These are phyloP conservation scores for Onygenales sp. DNA, from an alignment of 2,329 filamentous ascomycete species.

Conservation along the genomic window DNA sequence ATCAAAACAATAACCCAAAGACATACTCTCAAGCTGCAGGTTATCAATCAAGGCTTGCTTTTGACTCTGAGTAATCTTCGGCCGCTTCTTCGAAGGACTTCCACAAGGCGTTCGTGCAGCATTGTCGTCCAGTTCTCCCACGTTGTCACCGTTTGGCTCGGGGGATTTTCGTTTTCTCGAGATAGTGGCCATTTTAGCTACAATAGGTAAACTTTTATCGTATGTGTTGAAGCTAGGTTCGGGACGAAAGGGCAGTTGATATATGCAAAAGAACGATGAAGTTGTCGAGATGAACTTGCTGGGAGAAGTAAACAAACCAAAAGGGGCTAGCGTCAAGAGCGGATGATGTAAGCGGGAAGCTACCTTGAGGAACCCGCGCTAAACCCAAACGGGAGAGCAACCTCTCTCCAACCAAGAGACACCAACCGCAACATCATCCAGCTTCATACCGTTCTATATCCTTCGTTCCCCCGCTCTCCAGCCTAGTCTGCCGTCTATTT, in stretches of 20 bases:
- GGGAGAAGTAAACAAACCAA: too few relatives aligned
- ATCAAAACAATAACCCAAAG: neutral
- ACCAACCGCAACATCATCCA: neutral
- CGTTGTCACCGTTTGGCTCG: conserved; percentile 11
- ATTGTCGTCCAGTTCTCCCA: conserved; percentile 26
- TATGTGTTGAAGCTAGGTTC: too few relatives aligned
- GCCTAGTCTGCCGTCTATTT: neutral
- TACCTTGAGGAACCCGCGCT: neutral
- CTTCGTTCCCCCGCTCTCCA: neutral
- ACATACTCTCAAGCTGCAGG: conserved; percentile 74
- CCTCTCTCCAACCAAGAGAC: neutral
- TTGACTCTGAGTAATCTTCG: conserved; percentile 57
- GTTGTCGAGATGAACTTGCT: too few relatives aligned
- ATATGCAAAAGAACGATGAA: too few relatives aligned
- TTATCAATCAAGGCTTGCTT: conserved; percentile 87
- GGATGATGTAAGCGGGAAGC: neutral
- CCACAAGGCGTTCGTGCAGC: conserved; percentile 32
- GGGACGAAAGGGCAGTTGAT: too few relatives aligned
- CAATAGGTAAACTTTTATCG: too few relatives aligned
- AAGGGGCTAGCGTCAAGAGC: too few relatives aligned
- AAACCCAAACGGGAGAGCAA: neutral
- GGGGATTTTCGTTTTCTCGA: conserved; percentile 32
- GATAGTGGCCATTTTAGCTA: conserved; percentile 25
- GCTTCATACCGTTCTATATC: too few relatives aligned
- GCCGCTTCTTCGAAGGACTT: conserved; percentile 55